phyloP scores from a whole-genome alignment of 441 rosid genomes.

The Corymbia citriodora region DNA sequence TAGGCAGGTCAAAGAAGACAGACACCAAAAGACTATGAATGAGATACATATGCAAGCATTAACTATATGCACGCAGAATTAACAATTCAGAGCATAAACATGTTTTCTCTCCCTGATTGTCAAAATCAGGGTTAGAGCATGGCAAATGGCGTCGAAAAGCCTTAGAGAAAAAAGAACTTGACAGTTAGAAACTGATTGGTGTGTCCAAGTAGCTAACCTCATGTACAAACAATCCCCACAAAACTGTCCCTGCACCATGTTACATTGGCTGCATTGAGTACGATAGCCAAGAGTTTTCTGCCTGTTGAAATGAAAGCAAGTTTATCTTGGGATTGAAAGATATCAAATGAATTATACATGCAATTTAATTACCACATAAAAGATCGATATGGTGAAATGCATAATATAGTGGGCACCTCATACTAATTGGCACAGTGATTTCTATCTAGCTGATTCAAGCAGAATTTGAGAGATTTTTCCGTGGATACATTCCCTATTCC shows the following conservation, averaged over 20 bases:
- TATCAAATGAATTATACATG: not conserved
- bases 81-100: not conserved
- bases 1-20: not conserved
- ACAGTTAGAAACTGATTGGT: not conserved
- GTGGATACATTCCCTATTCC: not conserved
- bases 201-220: conserved; percentile 40
- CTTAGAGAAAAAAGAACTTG: not conserved
- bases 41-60: not conserved
- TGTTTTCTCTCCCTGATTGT: not conserved
- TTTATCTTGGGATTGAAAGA: not conserved
- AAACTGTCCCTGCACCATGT: conserved; percentile 80
- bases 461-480: not conserved
- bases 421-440: not conserved
- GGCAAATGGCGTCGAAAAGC: not conserved
- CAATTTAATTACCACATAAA: not conserved
- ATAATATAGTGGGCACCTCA: not conserved
- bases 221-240: conserved; percentile 92
- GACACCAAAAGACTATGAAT: not conserved
- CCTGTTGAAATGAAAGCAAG: conserved; percentile 25
- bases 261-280: conserved; percentile 60
- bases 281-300: conserved; percentile 92
- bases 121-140: not conserved
- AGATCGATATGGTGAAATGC: not conserved
- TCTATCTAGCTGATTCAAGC: not conserved
- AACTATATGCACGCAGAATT: not conserved